These are phyloP conservation scores for Suillus clintonianus DNA, from an alignment of 768 basidiomycete genomes.

Conservation along the genomic window DNA sequence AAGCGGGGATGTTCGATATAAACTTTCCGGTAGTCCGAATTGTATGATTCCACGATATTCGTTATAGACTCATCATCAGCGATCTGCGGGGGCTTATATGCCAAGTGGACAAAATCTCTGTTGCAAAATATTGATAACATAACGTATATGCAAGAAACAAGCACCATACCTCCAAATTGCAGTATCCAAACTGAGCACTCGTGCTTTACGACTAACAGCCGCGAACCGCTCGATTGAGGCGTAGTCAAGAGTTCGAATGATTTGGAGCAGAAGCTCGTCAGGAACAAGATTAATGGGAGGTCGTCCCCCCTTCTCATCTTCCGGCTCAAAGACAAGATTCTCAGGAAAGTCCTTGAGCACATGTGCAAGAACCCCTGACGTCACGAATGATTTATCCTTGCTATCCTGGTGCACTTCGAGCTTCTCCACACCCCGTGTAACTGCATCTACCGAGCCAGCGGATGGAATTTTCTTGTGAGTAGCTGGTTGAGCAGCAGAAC, in stretches of 20 bases:
- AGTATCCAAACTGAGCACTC: constrained; percentile 68
- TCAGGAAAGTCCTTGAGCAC: constrained; percentile 52
- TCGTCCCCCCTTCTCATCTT: constrained; percentile 57
- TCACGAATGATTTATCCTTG: constrained; percentile 8
- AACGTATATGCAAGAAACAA: constrained; percentile 1
- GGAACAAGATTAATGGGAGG: constrained; percentile 64
- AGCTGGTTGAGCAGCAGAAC: constrained; percentile 4
- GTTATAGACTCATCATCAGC: constrained; percentile 49
- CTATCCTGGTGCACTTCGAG: constrained; percentile 67
- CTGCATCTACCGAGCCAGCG: constrained; percentile 67
- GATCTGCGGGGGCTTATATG: constrained; percentile 80
- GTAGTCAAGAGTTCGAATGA: constrained; percentile 68
- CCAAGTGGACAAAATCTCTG: constrained; percentile 63
- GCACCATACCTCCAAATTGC: constrained; percentile 71
- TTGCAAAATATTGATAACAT: constrained; percentile 7
- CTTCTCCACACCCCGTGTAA: constrained; percentile 83
- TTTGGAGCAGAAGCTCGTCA: constrained; percentile 70
- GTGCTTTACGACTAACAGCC: constrained; percentile 68
- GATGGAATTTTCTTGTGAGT: constrained; percentile 71
- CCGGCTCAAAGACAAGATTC: constrained; percentile 61
- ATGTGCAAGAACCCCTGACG: constrained; percentile 45
- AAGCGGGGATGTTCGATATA: constrained; percentile 86
- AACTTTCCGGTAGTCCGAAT: constrained; percentile 69
- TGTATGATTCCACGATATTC: constrained; percentile 52
- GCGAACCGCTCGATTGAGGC: constrained; percentile 79